phyloP scores from a whole-genome alignment of 2,329 filamentous ascomycete species.

The Aspergillus novoparasiticus region DNA sequence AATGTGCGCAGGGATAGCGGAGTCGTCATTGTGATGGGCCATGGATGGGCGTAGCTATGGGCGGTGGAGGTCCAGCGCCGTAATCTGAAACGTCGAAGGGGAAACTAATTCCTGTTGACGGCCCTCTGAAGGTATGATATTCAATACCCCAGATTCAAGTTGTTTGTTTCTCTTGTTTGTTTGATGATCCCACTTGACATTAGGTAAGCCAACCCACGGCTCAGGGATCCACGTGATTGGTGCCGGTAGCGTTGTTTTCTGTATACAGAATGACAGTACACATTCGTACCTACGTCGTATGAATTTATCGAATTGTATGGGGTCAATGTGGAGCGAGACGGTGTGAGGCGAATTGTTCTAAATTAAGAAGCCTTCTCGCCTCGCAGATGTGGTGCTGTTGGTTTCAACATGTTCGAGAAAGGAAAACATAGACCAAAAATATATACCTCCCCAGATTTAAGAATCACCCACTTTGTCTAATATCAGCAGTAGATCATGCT shows the following conservation, averaged over 20 bases:
- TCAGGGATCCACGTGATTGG: background rate
- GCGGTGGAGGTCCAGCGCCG: background rate
- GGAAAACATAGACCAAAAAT: background rate
- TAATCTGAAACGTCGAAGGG: background rate
- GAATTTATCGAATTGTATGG: background rate
- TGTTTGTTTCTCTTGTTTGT: conserved; percentile 8
- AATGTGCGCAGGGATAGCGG: conserved; percentile 29
- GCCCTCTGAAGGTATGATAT: background rate
- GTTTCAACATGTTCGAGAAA: background rate
- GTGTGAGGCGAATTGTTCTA: background rate
- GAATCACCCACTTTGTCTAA: background rate
- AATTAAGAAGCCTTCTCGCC: background rate
- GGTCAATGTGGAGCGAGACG: background rate
- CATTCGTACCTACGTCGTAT: background rate
- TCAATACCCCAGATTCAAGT: conserved; percentile 1
- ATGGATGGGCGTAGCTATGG: conserved; percentile 16
- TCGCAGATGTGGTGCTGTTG: background rate
- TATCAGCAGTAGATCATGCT: background rate
- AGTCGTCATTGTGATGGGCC: conserved; percentile 22
- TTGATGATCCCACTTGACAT: background rate
- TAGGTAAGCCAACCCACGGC: background rate
- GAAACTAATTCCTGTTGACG: background rate
- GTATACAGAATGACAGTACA: background rate
- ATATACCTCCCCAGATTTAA: background rate
- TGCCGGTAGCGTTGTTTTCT: background rate